These are phyloP conservation scores for Asterophora parasitica DNA, from an alignment of 768 basidiomycete species.

Conservation along the genomic window DNA sequence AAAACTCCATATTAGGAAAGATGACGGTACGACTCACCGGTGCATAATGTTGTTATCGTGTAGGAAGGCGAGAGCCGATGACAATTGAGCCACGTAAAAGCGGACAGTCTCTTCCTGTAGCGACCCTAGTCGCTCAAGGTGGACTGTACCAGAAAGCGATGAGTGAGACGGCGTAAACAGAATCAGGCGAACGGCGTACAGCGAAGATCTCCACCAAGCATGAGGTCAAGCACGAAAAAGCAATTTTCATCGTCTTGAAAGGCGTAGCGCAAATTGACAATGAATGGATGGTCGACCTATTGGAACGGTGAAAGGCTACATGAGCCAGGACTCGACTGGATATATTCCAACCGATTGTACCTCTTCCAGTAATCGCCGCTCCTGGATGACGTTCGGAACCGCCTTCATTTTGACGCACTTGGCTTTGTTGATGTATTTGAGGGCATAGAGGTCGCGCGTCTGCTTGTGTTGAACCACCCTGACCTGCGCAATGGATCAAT, in stretches of 20 bases:
- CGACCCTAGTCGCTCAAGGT: slow-evolving; percentile 75
- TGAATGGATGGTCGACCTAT: slow-evolving; percentile 92
- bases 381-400: slow-evolving; percentile 95
- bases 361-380: slow-evolving; percentile 92
- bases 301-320: slow-evolving; percentile 14
- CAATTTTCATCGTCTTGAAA: slow-evolving; percentile 99
- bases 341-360: slow-evolving; percentile 32
- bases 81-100: slow-evolving; percentile 87
- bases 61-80: slow-evolving; percentile 83
- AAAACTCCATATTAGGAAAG: slow-evolving; percentile 20
- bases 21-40: slow-evolving; percentile 53
- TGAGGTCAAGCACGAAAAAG: slow-evolving; percentile 96
- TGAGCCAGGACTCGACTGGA: neutral
- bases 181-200: slow-evolving; percentile 49
- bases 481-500: slow-evolving; percentile 51
- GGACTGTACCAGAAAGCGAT: slow-evolving; percentile 48
- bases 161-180: slow-evolving; percentile 5
- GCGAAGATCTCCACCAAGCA: slow-evolving; percentile 92
- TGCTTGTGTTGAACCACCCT: slow-evolving; percentile 99
- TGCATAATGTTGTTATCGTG: slow-evolving; percentile 96
- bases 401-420: slow-evolving; percentile 99
- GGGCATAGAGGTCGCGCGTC: slow-evolving; percentile 91
- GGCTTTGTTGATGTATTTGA: slow-evolving; percentile 99
- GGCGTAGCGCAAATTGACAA: slow-evolving; percentile 93
- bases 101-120: slow-evolving; percentile 75